These are phyloP conservation scores for Dioscorea zingiberensis DNA, from an alignment of 106 monocot species.

Conservation along the genomic window DNA sequence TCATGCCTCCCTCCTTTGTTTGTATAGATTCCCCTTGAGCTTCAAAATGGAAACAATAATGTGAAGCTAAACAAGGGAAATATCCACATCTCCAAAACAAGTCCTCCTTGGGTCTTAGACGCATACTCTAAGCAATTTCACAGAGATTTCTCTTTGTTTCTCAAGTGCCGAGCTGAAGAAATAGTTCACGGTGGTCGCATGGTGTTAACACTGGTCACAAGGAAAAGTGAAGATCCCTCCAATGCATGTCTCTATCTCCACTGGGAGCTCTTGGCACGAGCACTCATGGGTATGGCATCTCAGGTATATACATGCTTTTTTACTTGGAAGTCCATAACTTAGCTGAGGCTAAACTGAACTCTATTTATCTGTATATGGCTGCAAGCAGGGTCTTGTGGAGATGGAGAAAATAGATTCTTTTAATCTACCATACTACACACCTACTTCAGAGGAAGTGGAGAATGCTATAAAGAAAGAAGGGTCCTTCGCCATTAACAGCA, in stretches of 20 bases:
- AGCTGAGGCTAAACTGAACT: not conserved
- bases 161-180: constrained; percentile 15
- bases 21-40: constrained; percentile 11
- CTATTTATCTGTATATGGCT: not conserved
- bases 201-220: constrained; percentile 15
- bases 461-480: not conserved
- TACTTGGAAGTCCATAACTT: not conserved
- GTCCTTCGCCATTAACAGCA: not conserved
- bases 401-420: not conserved
- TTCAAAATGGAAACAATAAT: not conserved
- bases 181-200: constrained; percentile 12
- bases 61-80: constrained; percentile 13
- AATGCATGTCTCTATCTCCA: too few relatives aligned
- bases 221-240: not conserved
- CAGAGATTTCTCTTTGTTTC: constrained; percentile 22
- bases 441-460: not conserved
- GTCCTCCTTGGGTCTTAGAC: constrained; percentile 7
- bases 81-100: constrained; percentile 14
- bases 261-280: not conserved
- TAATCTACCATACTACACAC: not conserved
- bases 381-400: not conserved
- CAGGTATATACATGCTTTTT: not conserved
- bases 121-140: constrained; percentile 16
- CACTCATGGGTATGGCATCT: not conserved
- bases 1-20: too few relatives aligned